A percentile compares a stretch with the other conserved stretches of the same genome.
These are phyloP conservation scores for Alternaria triticimaculans DNA, from an alignment of 2,329 filamentous ascomycete genomes.

Conservation along the genomic window DNA sequence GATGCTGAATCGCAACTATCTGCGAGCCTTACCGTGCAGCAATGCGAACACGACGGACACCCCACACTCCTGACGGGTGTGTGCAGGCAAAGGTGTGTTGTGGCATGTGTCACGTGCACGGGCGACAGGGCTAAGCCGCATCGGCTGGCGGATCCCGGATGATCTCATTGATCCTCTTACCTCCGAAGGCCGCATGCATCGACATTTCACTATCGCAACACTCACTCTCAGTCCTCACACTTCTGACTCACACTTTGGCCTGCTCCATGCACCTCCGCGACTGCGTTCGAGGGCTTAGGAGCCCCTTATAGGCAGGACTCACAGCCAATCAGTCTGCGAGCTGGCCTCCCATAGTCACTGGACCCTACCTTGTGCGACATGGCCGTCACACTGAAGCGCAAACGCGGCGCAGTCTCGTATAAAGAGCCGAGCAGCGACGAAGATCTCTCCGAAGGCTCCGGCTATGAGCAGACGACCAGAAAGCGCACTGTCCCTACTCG, in stretches of 20 bases:
- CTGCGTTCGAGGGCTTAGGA: slow-evolving; percentile 2
- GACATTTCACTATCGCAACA: slow-evolving; percentile 6
- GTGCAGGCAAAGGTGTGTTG: not conserved
- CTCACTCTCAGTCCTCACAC: not conserved
- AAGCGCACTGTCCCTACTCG: slow-evolving; percentile 31
- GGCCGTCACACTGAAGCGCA: slow-evolving; percentile 44
- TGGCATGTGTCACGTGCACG: slow-evolving; percentile 8
- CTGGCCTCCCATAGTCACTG: not conserved
- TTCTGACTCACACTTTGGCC: not conserved
- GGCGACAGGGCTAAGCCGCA: slow-evolving; percentile 1
- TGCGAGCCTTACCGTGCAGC: not conserved
- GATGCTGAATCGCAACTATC: not conserved
- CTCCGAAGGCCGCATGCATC: slow-evolving; percentile 13
- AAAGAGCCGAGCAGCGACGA: slow-evolving; percentile 47
- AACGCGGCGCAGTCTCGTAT: slow-evolving; percentile 45
- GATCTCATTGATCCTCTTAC: slow-evolving; percentile 11
- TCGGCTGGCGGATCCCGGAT: not conserved
- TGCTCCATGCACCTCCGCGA: slow-evolving; percentile 6
- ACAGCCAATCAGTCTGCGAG: not conserved
- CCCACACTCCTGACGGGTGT: not conserved
- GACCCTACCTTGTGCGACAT: slow-evolving; percentile 21
- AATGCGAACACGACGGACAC: not conserved
- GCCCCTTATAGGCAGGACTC: slow-evolving; percentile 1
- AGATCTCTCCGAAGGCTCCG: slow-evolving; percentile 31
- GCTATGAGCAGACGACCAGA: slow-evolving; percentile 9